phyloP scores from a whole-genome alignment of 495 filamentous ascomycete species.

The Neurospora sp. region DNA sequence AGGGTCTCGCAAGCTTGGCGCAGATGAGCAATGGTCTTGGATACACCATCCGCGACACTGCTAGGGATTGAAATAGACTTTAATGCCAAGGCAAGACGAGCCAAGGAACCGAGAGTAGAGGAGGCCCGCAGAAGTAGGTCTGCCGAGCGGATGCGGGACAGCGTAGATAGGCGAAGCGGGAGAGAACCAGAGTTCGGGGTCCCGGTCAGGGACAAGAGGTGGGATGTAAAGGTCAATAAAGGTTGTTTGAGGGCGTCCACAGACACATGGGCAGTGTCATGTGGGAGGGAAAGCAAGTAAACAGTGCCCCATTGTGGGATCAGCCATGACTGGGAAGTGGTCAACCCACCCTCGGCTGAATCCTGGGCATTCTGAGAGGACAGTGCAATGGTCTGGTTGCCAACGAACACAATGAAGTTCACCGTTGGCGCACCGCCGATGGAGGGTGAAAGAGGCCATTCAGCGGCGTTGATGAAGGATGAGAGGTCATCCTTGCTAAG shows the following conservation, averaged over 20 bases:
- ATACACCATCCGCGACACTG: conserved; percentile 75
- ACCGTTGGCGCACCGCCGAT: conserved; percentile 88
- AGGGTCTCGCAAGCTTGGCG: conserved; percentile 66
- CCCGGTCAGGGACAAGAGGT: conserved; percentile 82
- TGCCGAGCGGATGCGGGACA: conserved; percentile 76
- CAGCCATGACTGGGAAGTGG: conserved; percentile 78
- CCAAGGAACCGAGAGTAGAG: conserved; percentile 86
- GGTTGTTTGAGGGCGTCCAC: conserved; percentile 59
- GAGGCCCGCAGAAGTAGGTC: conserved; percentile 81
- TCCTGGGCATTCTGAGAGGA: conserved; percentile 22
- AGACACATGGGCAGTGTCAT: conserved; percentile 27
- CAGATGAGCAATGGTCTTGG: conserved; percentile 67
- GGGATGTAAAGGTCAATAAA: conserved; percentile 81
- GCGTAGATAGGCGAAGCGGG: conserved; percentile 73
- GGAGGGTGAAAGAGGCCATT: conserved; percentile 92
- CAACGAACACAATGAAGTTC: conserved; percentile 88
- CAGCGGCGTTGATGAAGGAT: conserved; percentile 92
- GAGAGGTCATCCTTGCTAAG: conserved; percentile 80
- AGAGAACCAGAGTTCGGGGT: conserved; percentile 71
- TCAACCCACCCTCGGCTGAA: conserved; percentile 40
- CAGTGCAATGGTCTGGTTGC: conserved; percentile 37
- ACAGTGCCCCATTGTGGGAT: conserved; percentile 97
- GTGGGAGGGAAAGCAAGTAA: conserved; percentile 59
- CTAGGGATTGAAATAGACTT: conserved; percentile 85
- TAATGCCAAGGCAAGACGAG: conserved; percentile 73